Percentiles rank a stretch among this genome's conserved stretches.
These are phyloP conservation scores for Annulohypoxylon stygium DNA, from an alignment of 495 filamentous ascomycete species.

Conservation along the genomic window DNA sequence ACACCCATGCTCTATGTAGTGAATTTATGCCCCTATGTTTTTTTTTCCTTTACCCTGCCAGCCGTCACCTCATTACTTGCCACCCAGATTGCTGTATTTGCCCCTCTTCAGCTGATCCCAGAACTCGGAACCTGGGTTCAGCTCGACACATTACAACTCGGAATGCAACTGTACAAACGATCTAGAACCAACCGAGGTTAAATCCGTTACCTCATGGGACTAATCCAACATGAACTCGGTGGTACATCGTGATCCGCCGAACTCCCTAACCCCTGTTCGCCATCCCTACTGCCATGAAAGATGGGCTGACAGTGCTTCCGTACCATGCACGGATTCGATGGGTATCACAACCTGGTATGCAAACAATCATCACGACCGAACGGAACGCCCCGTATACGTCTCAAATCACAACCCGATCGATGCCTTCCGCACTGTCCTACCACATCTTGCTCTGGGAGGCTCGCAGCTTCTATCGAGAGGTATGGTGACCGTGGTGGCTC, in stretches of 20 bases:
- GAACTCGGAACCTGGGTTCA: background rate
- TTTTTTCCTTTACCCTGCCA: slow-evolving; percentile 35
- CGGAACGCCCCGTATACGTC: slow-evolving; percentile 42
- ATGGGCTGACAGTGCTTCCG: slow-evolving; percentile 21
- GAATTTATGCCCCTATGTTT: slow-evolving; percentile 39
- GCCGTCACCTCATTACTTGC: slow-evolving; percentile 40
- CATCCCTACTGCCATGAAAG: slow-evolving; percentile 22
- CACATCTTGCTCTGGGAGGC: slow-evolving; percentile 6
- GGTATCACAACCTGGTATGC: slow-evolving; percentile 45
- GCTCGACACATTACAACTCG: slow-evolving; percentile 26
- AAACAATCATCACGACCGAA: slow-evolving; percentile 31
- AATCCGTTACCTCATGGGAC: slow-evolving; percentile 18
- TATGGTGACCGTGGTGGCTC: slow-evolving; percentile 31
- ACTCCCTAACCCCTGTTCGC: slow-evolving; percentile 19
- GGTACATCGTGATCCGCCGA: slow-evolving; percentile 26
- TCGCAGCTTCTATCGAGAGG: slow-evolving; percentile 33
- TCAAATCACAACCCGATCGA: slow-evolving; percentile 39
- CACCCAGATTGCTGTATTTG: slow-evolving; percentile 28
- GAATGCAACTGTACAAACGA: slow-evolving; percentile 14
- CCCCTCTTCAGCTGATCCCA: slow-evolving; percentile 11
- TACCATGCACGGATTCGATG: slow-evolving; percentile 26
- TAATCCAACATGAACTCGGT: slow-evolving; percentile 29
- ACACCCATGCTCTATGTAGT: slow-evolving; percentile 41
- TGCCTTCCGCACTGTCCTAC: slow-evolving; percentile 9
- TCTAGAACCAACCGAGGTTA: slow-evolving; percentile 31